Evolutionary conservation across 306 rosid species (phyloP), one percentile per base, ranked within the genome.

Genomic region (Dalbergia cultrata): DNA sequence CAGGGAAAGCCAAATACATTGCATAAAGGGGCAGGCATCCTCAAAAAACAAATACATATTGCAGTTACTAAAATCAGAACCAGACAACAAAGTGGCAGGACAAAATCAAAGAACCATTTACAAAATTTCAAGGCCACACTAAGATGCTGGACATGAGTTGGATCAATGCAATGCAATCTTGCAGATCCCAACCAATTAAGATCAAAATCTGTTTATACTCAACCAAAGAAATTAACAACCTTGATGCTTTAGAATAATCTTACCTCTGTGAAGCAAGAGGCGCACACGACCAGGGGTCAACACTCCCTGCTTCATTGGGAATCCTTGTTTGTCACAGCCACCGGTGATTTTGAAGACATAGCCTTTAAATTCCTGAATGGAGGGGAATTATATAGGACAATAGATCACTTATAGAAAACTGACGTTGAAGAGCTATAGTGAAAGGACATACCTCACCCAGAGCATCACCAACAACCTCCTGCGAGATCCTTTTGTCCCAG

Each of bases 251-350:
- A 12, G 0, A 6, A 3, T 8, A 71, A 19, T 13, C 68, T 43
- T 22, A 83, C 86, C 86, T 73, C 86, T 58, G 11, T 83, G 80
- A 8, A 83, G 86, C 83, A 83, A 78, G 72, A 83, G 86, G 2
- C 80, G 43, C 21, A 83, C 83, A 73, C 86, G 80, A 2, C 83
- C 83, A 78, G 86, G 86, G 74, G 86, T 83, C 80, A 83, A 45
- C 80, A 83, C 83, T 44, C 86, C 86, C 77, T 83, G 83, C 80
- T 83, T 83, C 86, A 83, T 83, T 13, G 86, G 83, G 72, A 83
- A 83, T 9, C 86, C 83, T 78, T 83, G 86, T 49, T 78, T 83
- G 80, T 83, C 86, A 67, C 80, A 83, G 7, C 86, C 86, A 21
- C 83, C 80, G 13, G 86, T 83, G 21, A 78, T 83, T 5, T 83